phyloP scores from a whole-genome alignment of 805 yeast genomes.

The Barnettozyma sucrosica region DNA sequence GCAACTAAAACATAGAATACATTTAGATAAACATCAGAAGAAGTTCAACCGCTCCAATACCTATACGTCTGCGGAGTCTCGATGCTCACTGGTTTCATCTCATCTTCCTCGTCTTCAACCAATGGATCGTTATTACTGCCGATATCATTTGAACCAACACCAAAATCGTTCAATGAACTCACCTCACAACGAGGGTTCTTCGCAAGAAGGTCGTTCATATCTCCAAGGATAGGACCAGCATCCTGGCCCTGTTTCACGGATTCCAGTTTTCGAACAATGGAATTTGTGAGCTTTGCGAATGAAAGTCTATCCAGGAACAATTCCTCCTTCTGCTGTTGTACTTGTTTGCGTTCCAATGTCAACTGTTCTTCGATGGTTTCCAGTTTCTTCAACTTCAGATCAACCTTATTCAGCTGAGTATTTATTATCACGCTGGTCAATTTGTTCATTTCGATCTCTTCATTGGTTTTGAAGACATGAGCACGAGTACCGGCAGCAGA shows the following conservation, averaged over 20 bases:
- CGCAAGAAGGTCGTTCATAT: constrained; percentile 24
- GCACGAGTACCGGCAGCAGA: constrained; percentile 76
- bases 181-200: constrained; percentile 28
- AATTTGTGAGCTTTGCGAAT: constrained; percentile 52
- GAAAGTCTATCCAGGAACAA: constrained; percentile 59
- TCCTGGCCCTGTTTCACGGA: constrained; percentile 1
- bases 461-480: constrained; percentile 72
- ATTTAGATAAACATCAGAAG: neutral
- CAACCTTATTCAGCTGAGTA: constrained; percentile 57
- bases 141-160: constrained; percentile 16
- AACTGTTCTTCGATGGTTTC: constrained; percentile 57
- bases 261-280: constrained; percentile 42
- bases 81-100: constrained; percentile 49
- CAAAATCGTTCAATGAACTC: constrained; percentile 19
- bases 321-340: constrained; percentile 61
- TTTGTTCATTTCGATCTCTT: constrained; percentile 70
- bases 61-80: constrained; percentile 59
- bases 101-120: constrained; percentile 27
- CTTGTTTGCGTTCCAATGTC: constrained; percentile 55
- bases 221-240: constrained; percentile 17
- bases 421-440: constrained; percentile 53
- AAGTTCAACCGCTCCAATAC: constrained; percentile 50
- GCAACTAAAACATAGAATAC: neutral
- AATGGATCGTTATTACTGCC: constrained; percentile 12
- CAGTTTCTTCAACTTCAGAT: constrained; percentile 54